A percentile compares a stretch with the other conserved stretches of the same genome.
These are phyloP conservation scores for Ambrosia artemisiifolia DNA, from an alignment of 129 eudicot species.

Conservation along the genomic window DNA sequence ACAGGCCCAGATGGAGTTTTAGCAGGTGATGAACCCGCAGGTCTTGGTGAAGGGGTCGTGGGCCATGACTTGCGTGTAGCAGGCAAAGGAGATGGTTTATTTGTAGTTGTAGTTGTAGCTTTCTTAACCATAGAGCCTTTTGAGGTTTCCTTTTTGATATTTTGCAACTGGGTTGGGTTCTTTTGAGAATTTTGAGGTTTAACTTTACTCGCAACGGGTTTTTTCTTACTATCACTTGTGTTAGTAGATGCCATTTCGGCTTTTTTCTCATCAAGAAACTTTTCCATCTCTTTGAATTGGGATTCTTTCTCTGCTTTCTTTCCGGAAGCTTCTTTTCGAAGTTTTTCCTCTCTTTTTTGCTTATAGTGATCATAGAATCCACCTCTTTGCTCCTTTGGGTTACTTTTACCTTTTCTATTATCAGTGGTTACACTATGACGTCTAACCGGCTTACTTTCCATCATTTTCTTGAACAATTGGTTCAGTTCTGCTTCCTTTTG, in stretches of 20 bases:
- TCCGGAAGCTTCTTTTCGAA: conserved; percentile 49
- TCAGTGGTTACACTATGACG: conserved; percentile 38
- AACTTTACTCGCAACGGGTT: conserved; percentile 27
- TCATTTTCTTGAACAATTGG: conserved; percentile 78
- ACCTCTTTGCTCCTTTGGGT: conserved; percentile 50
- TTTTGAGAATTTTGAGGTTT: conserved; percentile 50
- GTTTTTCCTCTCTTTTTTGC: conserved; percentile 78
- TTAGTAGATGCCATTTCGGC: conserved; percentile 56
- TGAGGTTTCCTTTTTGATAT: conserved; percentile 39
- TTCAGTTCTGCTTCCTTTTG: conserved; percentile 92
- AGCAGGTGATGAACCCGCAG: conserved; percentile 56
- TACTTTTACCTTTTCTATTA: conserved; percentile 39
- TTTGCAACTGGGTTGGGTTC: conserved; percentile 35
- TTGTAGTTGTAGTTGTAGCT: conserved; percentile 25
- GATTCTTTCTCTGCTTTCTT: conserved; percentile 67
- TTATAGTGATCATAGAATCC: conserved; percentile 68
- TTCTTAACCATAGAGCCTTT: conserved; percentile 61
- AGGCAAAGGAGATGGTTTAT: conserved; percentile 62
- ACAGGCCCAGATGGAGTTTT: conserved; percentile 43
- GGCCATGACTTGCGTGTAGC: conserved; percentile 97
- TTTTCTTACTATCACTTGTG: conserved; percentile 38
- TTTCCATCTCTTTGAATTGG: conserved; percentile 49
- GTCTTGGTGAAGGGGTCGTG: conserved; percentile 54
- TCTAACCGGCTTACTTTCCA: conserved; percentile 67
- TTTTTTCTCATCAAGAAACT: conserved; percentile 53